These are phyloP conservation scores for Crataegus laevigata DNA, from an alignment of 306 rosid genomes.

Conservation along the genomic window DNA sequence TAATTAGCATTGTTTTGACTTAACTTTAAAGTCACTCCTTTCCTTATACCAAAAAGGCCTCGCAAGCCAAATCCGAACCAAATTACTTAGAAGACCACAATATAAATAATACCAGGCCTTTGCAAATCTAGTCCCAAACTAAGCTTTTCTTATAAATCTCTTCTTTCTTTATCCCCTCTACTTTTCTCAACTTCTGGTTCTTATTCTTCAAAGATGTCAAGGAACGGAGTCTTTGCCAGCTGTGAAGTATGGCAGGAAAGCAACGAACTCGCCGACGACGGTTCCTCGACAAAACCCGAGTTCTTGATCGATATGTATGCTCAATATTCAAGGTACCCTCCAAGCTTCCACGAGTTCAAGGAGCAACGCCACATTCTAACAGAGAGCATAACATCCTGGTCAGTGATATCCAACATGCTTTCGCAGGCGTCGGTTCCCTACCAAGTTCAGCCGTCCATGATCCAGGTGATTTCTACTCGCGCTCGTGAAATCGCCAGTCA, in stretches of 20 bases:
- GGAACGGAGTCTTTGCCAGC: background rate
- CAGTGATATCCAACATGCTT: conserved; percentile 10
- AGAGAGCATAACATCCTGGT: conserved; percentile 5
- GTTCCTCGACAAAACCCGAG: background rate
- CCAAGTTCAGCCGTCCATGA: conserved; percentile 17
- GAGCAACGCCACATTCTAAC: background rate
- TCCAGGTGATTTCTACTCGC: conserved; percentile 1
- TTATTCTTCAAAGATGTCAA: conserved; percentile 1
- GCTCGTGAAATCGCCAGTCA: conserved; percentile 6
- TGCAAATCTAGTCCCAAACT: background rate
- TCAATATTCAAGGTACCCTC: background rate
- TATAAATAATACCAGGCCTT: background rate
- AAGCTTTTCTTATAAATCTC: background rate
- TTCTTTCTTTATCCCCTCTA: background rate
- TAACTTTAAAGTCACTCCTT: background rate
- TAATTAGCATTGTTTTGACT: background rate
- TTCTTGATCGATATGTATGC: conserved; percentile 1
- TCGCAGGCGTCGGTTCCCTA: conserved; percentile 12
- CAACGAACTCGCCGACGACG: background rate
- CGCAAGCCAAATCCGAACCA: background rate
- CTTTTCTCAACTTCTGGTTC: background rate
- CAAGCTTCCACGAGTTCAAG: background rate
- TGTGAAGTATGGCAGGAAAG: conserved; percentile 5
- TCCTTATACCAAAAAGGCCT: background rate
- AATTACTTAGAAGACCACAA: background rate